phyloP scores from a whole-genome alignment of 805 yeast genomes.

The Yamadazyma phyllophila region DNA sequence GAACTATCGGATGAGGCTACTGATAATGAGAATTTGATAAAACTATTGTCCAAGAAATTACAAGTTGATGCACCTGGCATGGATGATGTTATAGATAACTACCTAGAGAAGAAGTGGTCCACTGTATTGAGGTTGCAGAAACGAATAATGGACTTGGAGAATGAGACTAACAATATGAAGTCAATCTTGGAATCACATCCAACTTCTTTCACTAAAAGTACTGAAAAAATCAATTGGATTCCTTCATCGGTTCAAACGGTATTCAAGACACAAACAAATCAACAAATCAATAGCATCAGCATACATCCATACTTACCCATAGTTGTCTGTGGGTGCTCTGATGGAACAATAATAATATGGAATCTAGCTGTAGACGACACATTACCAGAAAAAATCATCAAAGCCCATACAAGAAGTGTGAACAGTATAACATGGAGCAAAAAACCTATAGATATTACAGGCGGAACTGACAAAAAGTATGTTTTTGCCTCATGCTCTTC shows the following conservation, averaged over 20 bases:
- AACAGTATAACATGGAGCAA: constrained; percentile 55
- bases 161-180: constrained; percentile 48
- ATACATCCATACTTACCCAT: constrained; percentile 76
- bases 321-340: constrained; percentile 63
- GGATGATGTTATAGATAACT: constrained; percentile 31
- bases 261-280: constrained; percentile 52
- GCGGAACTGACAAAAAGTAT: constrained; percentile 15
- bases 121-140: constrained; percentile 79
- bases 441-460: constrained; percentile 31
- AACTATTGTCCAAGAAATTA: constrained; percentile 7
- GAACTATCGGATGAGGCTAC: background rate
- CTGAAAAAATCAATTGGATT: constrained; percentile 53
- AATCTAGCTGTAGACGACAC: constrained; percentile 52
- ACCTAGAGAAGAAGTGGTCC: constrained; percentile 80
- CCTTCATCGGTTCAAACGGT: constrained; percentile 48
- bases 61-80: constrained; percentile 11
- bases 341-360: constrained; percentile 75
- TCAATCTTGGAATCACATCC: constrained; percentile 39
- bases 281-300: constrained; percentile 58
- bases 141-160: constrained; percentile 67
- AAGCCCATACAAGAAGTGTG: constrained; percentile 75
- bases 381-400: constrained; percentile 57
- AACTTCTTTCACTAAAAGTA: background rate
- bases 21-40: constrained; percentile 15
- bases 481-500: constrained; percentile 51